Evolutionary conservation across 768 basidiomycete genomes (phyloP).

Genomic region (Coprinopsis sp.): DNA sequence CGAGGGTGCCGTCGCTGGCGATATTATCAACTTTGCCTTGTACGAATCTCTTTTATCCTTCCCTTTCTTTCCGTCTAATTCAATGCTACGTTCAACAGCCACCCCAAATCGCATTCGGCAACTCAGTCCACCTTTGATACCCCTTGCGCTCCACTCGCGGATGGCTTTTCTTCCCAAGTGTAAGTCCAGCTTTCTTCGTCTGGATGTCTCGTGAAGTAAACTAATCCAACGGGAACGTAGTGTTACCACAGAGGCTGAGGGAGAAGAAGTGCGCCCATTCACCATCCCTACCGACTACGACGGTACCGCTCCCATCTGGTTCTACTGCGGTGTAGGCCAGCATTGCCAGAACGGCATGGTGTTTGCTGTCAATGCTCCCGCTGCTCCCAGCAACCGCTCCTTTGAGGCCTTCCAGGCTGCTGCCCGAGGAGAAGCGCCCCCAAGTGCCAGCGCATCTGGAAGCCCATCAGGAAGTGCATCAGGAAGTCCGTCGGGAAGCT

Average conservation of each 20-base stretch:
- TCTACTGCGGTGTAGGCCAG: constrained; percentile 48
- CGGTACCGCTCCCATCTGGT: constrained; percentile 47
- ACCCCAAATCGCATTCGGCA: constrained; percentile 45
- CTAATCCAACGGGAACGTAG: constrained; percentile 23
- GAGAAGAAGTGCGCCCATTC: constrained; percentile 35
- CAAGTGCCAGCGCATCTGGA: too few relatives aligned
- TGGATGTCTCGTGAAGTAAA: not conserved
- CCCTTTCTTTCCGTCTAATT: not conserved
- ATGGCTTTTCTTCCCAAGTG: constrained; percentile 34
- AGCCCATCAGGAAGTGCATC: too few relatives aligned
- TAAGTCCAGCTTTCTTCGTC: constrained; percentile 18
- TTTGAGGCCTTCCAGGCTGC: constrained; percentile 47
- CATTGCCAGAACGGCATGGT: constrained; percentile 60
- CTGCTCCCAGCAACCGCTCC: constrained; percentile 28
- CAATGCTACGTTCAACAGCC: constrained; percentile 20
- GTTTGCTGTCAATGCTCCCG: constrained; percentile 58
- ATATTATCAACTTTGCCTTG: constrained; percentile 47
- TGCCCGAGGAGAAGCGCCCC: too few relatives aligned
- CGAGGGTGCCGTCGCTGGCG: constrained; percentile 38
- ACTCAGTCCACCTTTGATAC: constrained; percentile 44
- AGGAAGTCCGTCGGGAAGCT: too few relatives aligned
- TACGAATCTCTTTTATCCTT: constrained; percentile 23
- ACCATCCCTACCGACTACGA: constrained; percentile 34
- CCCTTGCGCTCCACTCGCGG: constrained; percentile 24
- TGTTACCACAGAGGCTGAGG: constrained; percentile 36